Conservation (phyloP, 768 basidiomycete species). For the Termitomyces sp. region DNA sequence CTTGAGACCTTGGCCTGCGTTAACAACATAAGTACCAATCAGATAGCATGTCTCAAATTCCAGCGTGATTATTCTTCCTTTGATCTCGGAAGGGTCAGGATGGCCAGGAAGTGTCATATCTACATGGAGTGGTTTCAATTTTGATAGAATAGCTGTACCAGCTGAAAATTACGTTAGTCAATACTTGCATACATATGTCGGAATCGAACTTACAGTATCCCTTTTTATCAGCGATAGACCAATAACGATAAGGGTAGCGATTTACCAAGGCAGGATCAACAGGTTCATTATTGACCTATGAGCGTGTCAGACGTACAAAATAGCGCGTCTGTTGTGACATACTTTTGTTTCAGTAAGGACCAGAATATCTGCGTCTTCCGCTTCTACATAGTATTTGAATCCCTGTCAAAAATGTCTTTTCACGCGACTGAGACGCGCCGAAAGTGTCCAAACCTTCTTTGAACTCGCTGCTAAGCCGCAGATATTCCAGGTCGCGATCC, state of each 20-base stretch:
- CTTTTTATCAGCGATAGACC: constrained; percentile 76
- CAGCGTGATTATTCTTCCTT: constrained; percentile 77
- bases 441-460: constrained; percentile 54
- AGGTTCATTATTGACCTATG: constrained; percentile 66
- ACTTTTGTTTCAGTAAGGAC: constrained; percentile 87
- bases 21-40: constrained; percentile 79
- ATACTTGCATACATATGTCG: background rate
- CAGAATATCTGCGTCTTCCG: constrained; percentile 81
- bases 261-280: constrained; percentile 48
- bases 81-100: constrained; percentile 54
- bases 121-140: constrained; percentile 63
- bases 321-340: background rate
- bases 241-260: constrained; percentile 67
- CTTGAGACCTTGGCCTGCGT: constrained; percentile 76
- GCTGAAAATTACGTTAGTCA: constrained; percentile 34
- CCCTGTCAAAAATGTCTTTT: constrained; percentile 38
- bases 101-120: constrained; percentile 69
- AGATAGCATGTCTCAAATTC: constrained; percentile 70
- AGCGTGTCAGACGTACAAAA: background rate
- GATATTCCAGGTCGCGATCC: constrained; percentile 75
- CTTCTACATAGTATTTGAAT: constrained; percentile 76
- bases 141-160: constrained; percentile 79
- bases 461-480: constrained; percentile 69
- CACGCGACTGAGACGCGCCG: background rate
- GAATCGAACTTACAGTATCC: constrained; percentile 52